Conservation (phyloP, 371 early-diverging fungal species). For the Lichtheimia hyalospora region DNA sequence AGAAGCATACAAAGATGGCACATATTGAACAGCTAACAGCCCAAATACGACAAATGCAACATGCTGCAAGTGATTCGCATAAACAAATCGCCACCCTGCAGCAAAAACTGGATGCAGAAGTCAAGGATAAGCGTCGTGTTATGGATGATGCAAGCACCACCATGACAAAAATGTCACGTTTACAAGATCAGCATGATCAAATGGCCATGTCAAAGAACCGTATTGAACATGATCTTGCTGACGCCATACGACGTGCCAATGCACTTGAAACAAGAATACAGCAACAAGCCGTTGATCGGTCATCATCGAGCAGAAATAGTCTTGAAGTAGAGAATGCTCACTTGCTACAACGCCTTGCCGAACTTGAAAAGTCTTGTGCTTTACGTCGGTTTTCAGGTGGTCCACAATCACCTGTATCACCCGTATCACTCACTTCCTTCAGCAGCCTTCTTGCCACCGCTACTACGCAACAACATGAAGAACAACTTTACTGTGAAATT, state of each 20-base stretch:
- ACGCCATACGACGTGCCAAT: conserved; percentile 12
- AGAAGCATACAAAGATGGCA: conserved; percentile 21
- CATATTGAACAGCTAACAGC: conserved; percentile 33
- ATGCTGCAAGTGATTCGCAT: conserved; percentile 2
- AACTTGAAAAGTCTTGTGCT: no score
- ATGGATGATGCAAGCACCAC: conserved; percentile 34
- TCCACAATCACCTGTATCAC: conserved; percentile 4
- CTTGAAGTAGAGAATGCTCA: background rate
- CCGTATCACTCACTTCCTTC: conserved; percentile 8
- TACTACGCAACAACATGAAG: conserved; percentile 6
- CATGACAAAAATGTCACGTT: conserved; percentile 20
- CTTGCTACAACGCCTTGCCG: no score
- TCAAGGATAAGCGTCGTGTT: conserved; percentile 26
- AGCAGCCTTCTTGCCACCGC: conserved; percentile 1
- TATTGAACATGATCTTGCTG: conserved; percentile 31
- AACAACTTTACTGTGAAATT: conserved; percentile 52
- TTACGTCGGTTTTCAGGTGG: conserved; percentile 1
- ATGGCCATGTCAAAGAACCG: conserved; percentile 29
- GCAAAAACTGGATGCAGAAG: conserved; percentile 23
- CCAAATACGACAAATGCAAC: conserved; percentile 34
- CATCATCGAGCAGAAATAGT: background rate
- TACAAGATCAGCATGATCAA: conserved; percentile 36
- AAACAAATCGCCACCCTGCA: conserved; percentile 22
- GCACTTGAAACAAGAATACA: conserved; percentile 1
- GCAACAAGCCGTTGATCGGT: background rate